Base-by-base conservation (phyloP, 164 flowering plant genomes). In the Warburgia ugandensis region DNA sequence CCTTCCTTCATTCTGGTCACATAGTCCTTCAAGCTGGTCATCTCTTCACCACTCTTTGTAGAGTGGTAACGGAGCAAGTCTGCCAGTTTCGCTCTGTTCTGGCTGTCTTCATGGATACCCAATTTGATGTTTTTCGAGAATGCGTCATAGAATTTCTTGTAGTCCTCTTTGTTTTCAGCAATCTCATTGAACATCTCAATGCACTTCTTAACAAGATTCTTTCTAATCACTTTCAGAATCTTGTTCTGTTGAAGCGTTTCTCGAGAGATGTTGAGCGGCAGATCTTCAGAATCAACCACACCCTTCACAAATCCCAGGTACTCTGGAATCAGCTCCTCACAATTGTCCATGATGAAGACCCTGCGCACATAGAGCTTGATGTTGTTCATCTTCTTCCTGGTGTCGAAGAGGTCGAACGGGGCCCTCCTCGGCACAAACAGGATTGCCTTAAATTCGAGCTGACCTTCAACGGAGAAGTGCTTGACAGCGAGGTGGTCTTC, bases 1-100 rank as follows among this genome's bases (percentile, higher is more conserved):
- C 80, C 83, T 54, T 79, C 86, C 62, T 79, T 77, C 85, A 82
- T 82, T 33, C 85, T 73, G 0, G 85, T 79, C 0, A 82, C 89
- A 46, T 79, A 79, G 61, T 82, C 89, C 61, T 79, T 79, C 61
- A 82, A 59, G 61, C 85, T 79, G 0, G 83, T 82, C 79, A 79
- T 14, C 68, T 82, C 85, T 21, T 82, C 85, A 2, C 85, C 83
- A 29, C 89, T 82, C 64, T 79, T 82, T 6, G 89, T 76, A 0
- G 85, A 82, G 52, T 77, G 58, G 55, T 70, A 79, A 8, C 81
- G 51, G 14, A 82, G 78, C 62, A 83, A 29, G 0, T 79, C 84
- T 3, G 86, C 81, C 5, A 83, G 45, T 52, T 80, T 83, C 0
- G 78, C 56, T 31, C 74, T 68, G 72, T 79, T 82, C 56, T 77